Evolutionary conservation across 208 protist species (phyloP).

Genomic region (Crithidia expoeki): DNA sequence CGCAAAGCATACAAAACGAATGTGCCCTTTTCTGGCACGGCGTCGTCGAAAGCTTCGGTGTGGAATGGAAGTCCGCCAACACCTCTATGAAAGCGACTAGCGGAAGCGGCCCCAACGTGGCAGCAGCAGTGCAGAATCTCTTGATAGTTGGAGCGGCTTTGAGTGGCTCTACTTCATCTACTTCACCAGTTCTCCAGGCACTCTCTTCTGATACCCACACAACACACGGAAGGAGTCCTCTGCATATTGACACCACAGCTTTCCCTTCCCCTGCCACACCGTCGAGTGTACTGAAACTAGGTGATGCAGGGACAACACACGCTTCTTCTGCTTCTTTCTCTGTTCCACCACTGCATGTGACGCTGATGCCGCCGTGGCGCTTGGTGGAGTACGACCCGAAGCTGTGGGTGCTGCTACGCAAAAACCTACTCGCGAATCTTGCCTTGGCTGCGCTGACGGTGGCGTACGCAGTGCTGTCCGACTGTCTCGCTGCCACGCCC

Average conservation of each 20-base stretch:
- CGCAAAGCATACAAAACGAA: slow-evolving; percentile 19
- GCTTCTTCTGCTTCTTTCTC: neutral
- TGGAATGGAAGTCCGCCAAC: neutral
- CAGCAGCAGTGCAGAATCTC: neutral
- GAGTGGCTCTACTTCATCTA: neutral
- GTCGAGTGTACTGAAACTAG: neutral
- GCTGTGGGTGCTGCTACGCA: slow-evolving; percentile 51
- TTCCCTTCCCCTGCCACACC: neutral
- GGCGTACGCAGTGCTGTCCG: slow-evolving; percentile 23
- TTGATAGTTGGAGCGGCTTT: too few relatives aligned
- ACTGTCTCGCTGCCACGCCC: slow-evolving; percentile 6
- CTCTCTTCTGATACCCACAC: neutral
- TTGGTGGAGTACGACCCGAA: slow-evolving; percentile 39
- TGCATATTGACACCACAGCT: neutral
- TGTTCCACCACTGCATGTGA: neutral
- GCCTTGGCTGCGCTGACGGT: slow-evolving; percentile 23
- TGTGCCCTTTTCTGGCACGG: slow-evolving; percentile 28
- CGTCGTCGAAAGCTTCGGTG: slow-evolving; percentile 34
- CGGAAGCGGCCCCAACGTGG: neutral
- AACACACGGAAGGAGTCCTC: neutral
- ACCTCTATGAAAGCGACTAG: neutral
- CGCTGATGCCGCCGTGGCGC: slow-evolving; percentile 42
- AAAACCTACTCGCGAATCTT: slow-evolving; percentile 39
- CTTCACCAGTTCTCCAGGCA: neutral
- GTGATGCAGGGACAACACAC: neutral